These are phyloP conservation scores for Podospora conica DNA, from an alignment of 495 filamentous ascomycete genomes.

Conservation along the genomic window DNA sequence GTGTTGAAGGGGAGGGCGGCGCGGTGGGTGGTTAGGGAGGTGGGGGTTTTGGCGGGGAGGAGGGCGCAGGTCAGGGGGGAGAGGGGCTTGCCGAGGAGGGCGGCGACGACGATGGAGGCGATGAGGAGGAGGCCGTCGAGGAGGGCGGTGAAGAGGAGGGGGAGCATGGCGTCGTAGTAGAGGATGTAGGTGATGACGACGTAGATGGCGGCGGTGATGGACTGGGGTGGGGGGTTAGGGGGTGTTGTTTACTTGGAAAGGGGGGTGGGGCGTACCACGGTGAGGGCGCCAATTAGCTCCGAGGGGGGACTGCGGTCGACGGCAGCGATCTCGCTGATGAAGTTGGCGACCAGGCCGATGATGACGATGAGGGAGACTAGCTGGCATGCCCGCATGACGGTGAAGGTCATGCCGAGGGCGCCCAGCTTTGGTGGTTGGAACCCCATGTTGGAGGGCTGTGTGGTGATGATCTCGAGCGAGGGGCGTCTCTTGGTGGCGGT, in stretches of 20 bases:
- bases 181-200: conserved; percentile 71
- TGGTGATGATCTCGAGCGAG: conserved; percentile 25
- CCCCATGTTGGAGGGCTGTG: conserved; percentile 35
- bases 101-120: conserved; percentile 67
- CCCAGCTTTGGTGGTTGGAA: conserved; percentile 63
- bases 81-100: conserved; percentile 74
- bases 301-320: conserved; percentile 56
- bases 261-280: conserved; percentile 57
- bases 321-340: conserved; percentile 70
- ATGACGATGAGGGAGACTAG: conserved; percentile 65
- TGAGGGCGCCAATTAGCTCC: conserved; percentile 70
- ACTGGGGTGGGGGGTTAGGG: conserved; percentile 38
- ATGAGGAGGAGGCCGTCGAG: conserved; percentile 66
- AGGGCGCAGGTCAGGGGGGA: conserved; percentile 67
- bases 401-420: conserved; percentile 73
- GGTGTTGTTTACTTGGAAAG: neutral
- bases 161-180: conserved; percentile 71
- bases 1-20: conserved; percentile 8
- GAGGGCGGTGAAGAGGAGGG: conserved; percentile 61
- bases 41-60: conserved; percentile 25
- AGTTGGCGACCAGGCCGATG: conserved; percentile 76
- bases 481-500: conserved; percentile 27
- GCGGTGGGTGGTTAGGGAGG: conserved; percentile 10
- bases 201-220: conserved; percentile 73
- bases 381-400: conserved; percentile 64